Percentiles rank a stretch among this genome's conserved stretches.
Evolutionary conservation across 805 yeast species (phyloP).

Genomic region (Candida stauntonica): DNA sequence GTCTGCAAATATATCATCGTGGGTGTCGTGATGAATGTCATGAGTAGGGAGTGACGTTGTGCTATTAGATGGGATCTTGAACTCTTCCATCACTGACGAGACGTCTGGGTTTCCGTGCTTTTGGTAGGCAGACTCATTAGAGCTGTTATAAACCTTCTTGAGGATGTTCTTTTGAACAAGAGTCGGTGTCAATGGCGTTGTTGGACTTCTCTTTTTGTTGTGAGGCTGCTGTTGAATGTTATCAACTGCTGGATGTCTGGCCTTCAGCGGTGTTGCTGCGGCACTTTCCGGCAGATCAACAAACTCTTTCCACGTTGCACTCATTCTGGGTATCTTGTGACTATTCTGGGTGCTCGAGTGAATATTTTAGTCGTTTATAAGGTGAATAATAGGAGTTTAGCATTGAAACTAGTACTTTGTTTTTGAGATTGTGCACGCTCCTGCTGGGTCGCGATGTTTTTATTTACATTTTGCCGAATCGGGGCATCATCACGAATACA

Average conservation of each 20-base stretch:
- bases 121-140: not conserved
- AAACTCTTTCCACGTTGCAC: constrained; percentile 14
- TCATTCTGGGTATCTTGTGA: constrained; percentile 3
- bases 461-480: constrained; percentile 17
- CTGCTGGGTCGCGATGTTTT: not conserved
- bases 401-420: no score
- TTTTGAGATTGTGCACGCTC: not conserved
- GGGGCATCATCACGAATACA: constrained; percentile 1
- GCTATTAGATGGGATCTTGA: no score
- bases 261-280: constrained; percentile 21
- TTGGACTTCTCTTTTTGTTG: constrained; percentile 25
- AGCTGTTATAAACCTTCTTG: constrained; percentile 10
- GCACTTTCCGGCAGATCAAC: constrained; percentile 12
- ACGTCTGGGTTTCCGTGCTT: not conserved
- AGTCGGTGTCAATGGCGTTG: constrained; percentile 27
- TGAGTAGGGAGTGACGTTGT: no score
- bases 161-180: constrained; percentile 22
- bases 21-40: not conserved
- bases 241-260: constrained; percentile 17
- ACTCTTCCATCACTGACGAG: no score
- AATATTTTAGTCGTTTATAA: no score
- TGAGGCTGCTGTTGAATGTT: constrained; percentile 9
- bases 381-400: no score
- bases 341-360: no score
- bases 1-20: no score